Base-by-base conservation (phyloP, 495 filamentous ascomycete species). In the Aspergillus haitiensis region DNA sequence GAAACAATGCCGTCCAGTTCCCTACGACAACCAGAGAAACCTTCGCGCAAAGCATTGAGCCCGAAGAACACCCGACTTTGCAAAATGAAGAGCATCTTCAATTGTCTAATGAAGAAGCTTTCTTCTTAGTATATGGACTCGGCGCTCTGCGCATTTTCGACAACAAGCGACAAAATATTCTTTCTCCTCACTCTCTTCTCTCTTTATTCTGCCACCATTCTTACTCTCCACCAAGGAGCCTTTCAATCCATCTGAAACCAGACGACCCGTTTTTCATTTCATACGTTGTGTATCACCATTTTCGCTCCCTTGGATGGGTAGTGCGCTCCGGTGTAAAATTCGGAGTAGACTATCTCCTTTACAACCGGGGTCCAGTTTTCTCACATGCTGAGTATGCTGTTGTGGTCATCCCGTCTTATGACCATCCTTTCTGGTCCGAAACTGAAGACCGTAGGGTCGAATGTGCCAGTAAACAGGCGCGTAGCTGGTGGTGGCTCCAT, bases 281-380 rank as follows among this genome's bases (percentile, higher is more conserved):
- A 36, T 99, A 98, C 68, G 84, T 85, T 34, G 89, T 88, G 12
- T 99, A 97, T 67, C 94, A 99, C 67, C 94, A 99, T 72, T 99
- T 94, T 75, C 90, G 94, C 27, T 95, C 92, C 7, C 81, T 98
- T 0, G 94, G 94, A 48, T 99, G 94, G 94, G 90, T 97, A n/a
- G 86, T 93, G 1, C 88, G 95, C 15, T 84, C 89, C 27, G 94
- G 95, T 42, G 85, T 96, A 64, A 99, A 99, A 72, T 99, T 99
- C 67, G 90, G 87, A 55, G 88, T 90, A 31, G 95, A 99, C 72
- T 96, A 88, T 75, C 79, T 99, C 21, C 82, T 99, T 27, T 99
- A 99, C 75, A 86, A 92, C 58, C 88, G 92, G n/a, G 94, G 94
- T 0, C 94, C 95, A 0, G 93, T 91, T 2, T 98, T 97, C 71